Evolutionary conservation across 352 stramenopile species (phyloP).

Genomic region (Pythium apleroticum): DNA sequence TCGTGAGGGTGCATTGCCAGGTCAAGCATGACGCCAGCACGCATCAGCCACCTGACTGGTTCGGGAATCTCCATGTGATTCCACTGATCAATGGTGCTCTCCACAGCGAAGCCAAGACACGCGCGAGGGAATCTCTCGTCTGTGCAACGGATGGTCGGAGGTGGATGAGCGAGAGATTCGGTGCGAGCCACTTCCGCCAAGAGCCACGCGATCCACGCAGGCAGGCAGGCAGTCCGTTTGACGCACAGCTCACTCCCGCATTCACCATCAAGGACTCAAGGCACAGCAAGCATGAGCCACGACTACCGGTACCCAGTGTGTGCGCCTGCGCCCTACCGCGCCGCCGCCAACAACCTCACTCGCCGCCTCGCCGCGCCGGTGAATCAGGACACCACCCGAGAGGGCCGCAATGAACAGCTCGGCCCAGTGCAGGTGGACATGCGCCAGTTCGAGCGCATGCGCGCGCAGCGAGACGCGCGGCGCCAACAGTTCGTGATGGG

Average conservation of each 20-base stretch:
- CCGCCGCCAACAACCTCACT: neutral
- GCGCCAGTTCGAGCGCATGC: neutral
- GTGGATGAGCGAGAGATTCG: neutral
- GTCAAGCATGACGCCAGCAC: neutral
- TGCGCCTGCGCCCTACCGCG: neutral
- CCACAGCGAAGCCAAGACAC: neutral
- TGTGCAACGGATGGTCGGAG: neutral
- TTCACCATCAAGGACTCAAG: neutral
- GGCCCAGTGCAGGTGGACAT: neutral
- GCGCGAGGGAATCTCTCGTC: neutral
- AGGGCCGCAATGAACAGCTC: neutral
- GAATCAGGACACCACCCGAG: neutral
- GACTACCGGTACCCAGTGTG: neutral
- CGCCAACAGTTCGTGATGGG: constrained; percentile 5
- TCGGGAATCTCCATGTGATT: constrained; percentile 2
- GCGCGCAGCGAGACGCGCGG: constrained; percentile 2
- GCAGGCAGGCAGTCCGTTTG: neutral
- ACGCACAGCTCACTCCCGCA: neutral
- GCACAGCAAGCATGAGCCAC: neutral
- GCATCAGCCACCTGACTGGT: neutral
- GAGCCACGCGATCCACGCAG: neutral
- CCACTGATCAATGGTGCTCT: neutral
- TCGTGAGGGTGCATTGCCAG: neutral
- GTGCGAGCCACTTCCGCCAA: neutral
- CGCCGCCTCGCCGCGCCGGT: neutral